Percentiles rank a stretch among this genome's conserved stretches.
Conservation (phyloP, 2,329 filamentous ascomycete species). For the Dryadomyces sulphureus region DNA sequence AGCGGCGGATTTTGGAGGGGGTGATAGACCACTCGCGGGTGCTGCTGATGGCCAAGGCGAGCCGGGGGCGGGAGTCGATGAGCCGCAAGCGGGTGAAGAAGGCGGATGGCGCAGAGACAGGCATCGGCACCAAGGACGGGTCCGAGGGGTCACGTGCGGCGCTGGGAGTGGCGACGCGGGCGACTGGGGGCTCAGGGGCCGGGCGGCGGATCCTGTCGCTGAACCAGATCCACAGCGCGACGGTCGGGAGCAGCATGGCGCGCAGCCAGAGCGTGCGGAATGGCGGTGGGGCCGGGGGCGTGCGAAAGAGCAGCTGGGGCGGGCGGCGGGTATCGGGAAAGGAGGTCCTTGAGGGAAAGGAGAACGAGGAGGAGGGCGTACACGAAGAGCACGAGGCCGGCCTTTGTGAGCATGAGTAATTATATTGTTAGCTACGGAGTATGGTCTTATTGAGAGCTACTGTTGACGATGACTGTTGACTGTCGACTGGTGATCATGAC, state of each 20-base stretch:
- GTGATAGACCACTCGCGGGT: conserved; percentile 93
- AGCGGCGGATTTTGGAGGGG: conserved; percentile 84
- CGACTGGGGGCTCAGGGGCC: conserved; percentile 29
- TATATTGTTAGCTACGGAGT: too few species aligned
- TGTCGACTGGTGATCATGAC: too few species aligned
- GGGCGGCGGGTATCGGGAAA: conserved; percentile 28
- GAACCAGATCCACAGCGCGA: conserved; percentile 74
- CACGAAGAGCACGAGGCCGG: neutral
- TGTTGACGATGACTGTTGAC: too few species aligned
- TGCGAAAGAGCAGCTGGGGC: conserved; percentile 59
- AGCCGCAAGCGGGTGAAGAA: conserved; percentile 34
- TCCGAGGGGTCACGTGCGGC: too few species aligned
- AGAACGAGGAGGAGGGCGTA: conserved; percentile 1
- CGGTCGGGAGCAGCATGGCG: conserved; percentile 48
- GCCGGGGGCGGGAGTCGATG: conserved; percentile 38
- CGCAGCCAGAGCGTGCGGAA: conserved; percentile 67
- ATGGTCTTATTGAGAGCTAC: too few species aligned
- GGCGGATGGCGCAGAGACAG: conserved; percentile 13
- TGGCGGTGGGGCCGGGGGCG: conserved; percentile 21
- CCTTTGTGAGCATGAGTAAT: too few species aligned
- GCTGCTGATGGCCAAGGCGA: conserved; percentile 61
- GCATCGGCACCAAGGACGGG: too few species aligned
- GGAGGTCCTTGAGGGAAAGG: conserved; percentile 12
- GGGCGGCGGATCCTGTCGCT: conserved; percentile 76
- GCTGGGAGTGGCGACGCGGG: too few species aligned